Evolutionary conservation across 2,329 filamentous ascomycete species (phyloP).

Genomic region (Botryotinia narcissicola): DNA sequence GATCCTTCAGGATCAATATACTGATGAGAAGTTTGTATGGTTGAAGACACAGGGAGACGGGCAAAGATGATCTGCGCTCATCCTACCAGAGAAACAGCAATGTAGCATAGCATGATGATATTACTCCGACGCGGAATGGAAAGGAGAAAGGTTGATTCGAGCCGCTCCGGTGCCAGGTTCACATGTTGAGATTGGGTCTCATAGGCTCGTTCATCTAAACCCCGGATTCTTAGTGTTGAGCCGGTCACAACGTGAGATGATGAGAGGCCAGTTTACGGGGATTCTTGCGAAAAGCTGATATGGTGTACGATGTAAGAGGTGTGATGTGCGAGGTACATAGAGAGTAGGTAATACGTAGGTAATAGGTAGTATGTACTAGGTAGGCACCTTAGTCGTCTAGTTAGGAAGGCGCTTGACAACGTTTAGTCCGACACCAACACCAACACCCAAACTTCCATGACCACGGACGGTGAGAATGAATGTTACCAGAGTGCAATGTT

Average conservation of each 20-base stretch:
- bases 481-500: neutral
- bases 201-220: constrained; percentile 11
- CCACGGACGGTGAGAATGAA: neutral
- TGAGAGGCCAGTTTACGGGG: constrained; percentile 18
- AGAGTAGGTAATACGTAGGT: neutral
- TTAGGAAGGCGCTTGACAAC: constrained; percentile 6
- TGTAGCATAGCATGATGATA: neutral
- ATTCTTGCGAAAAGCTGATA: constrained; percentile 3
- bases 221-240: constrained; percentile 3
- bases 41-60: constrained; percentile 6
- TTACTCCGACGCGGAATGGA: neutral
- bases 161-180: neutral
- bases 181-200: neutral
- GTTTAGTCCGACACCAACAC: neutral
- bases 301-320: neutral
- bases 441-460: neutral
- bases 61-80: neutral
- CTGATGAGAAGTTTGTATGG: constrained; percentile 9
- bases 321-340: neutral
- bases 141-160: neutral
- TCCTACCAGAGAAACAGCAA: neutral
- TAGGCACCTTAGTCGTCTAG: neutral
- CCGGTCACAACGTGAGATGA: neutral
- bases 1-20: constrained; percentile 2
- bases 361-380: neutral